A percentile compares a stretch with the other conserved stretches of the same genome.
These are phyloP conservation scores for Coprinopsis strossmayeri DNA, from an alignment of 768 basidiomycete genomes.

Conservation along the genomic window DNA sequence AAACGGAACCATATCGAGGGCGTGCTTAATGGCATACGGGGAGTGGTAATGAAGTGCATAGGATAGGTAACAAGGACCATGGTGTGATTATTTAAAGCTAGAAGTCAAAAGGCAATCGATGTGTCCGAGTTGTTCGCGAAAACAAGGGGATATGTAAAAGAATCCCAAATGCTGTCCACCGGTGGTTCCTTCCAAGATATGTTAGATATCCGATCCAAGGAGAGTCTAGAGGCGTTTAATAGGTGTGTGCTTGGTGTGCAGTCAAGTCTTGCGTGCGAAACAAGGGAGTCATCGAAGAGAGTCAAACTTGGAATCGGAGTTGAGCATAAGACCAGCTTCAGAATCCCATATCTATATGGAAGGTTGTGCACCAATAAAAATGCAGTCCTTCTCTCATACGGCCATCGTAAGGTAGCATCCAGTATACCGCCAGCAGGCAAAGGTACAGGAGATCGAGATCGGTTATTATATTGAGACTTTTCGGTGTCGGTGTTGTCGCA, in stretches of 20 bases:
- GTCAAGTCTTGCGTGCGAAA: constrained; percentile 11
- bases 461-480: neutral
- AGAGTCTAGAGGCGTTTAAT: no score
- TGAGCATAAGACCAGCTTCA: constrained; percentile 55
- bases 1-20: no score
- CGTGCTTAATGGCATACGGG: no score
- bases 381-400: neutral
- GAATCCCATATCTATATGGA: constrained; percentile 35
- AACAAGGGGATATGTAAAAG: constrained; percentile 20
- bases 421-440: constrained; percentile 5
- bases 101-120: constrained; percentile 1
- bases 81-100: no score
- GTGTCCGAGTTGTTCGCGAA: constrained; percentile 15
- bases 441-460: constrained; percentile 33
- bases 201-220: neutral
- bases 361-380: constrained; percentile 27
- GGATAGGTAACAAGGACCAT: no score
- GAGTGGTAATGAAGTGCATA: no score
- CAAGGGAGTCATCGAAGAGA: constrained; percentile 36
- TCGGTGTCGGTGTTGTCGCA: constrained; percentile 19
- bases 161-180: constrained; percentile 25
- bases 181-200: constrained; percentile 1
- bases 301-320: constrained; percentile 37
- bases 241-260: no score
- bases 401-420: constrained; percentile 6